Evolutionary conservation across 2,329 filamentous ascomycete species (phyloP).

Genomic region (Hymenoscyphus repandus): DNA sequence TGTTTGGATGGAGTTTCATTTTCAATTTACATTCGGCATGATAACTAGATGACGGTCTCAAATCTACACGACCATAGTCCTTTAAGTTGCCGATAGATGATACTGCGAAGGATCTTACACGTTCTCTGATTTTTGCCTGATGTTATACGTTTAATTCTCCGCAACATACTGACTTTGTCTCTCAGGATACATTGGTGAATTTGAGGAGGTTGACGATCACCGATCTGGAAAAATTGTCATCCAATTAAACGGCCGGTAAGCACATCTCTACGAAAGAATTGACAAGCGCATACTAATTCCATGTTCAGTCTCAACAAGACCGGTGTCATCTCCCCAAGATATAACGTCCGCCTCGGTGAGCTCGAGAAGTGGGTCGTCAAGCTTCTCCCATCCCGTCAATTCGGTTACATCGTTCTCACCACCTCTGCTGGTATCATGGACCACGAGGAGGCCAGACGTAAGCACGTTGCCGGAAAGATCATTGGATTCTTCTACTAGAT

Average conservation of each 20-base stretch:
- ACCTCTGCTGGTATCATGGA: conserved; percentile 99
- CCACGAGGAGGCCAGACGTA: conserved; percentile 98
- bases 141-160: conserved; percentile 89
- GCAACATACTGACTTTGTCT: conserved; percentile 69
- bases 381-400: conserved; percentile 98
- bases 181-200: conserved; percentile 96
- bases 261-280: conserved; percentile 1
- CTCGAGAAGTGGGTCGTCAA: conserved; percentile 99
- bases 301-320: conserved; percentile 79
- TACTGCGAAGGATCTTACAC: conserved; percentile 90
- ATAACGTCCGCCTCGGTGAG: conserved; percentile 97
- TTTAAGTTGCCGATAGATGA: conserved; percentile 99
- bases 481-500: conserved; percentile 99
- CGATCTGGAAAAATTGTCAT: conserved; percentile 99
- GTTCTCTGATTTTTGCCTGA: conserved; percentile 77
- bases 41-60: conserved; percentile 99
- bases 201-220: conserved; percentile 99
- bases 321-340: conserved; percentile 97
- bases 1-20: conserved; percentile 37
- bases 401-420: conserved; percentile 98
- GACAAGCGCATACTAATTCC: conserved; percentile 11
- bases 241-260: conserved; percentile 89
- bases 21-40: conserved; percentile 67
- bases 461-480: conserved; percentile 99
- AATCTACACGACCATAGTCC: conserved; percentile 85